Percentiles rank a stretch among this genome's conserved stretches.
Evolutionary conservation across 1,139 yeast genomes (phyloP).

Genomic region (Suhomyces chickasaworum): DNA sequence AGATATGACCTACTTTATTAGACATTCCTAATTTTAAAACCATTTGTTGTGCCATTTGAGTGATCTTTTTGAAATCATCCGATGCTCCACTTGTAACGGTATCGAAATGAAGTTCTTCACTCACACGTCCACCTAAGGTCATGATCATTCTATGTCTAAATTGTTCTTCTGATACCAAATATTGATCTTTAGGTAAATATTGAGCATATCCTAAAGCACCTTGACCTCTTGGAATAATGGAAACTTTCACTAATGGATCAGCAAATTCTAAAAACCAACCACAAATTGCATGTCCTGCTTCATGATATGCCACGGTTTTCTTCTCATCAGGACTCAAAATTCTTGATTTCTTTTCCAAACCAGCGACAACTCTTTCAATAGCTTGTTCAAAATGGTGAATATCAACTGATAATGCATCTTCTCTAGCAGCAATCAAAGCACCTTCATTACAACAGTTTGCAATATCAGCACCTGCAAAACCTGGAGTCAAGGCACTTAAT

Average conservation of each 20-base stretch:
- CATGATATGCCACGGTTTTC: slow-evolving; percentile 91
- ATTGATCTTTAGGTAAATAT: slow-evolving; percentile 94
- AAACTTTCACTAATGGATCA: slow-evolving; percentile 90
- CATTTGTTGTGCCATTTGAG: slow-evolving; percentile 91
- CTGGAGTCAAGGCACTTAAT: slow-evolving; percentile 94
- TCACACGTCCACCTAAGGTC: slow-evolving; percentile 96
- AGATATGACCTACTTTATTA: slow-evolving; percentile 74
- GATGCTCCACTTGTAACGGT: slow-evolving; percentile 94
- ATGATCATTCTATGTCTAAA: slow-evolving; percentile 88
- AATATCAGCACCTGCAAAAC: slow-evolving; percentile 97
- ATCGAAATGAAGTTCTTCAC: slow-evolving; percentile 87
- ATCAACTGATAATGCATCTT: slow-evolving; percentile 65
- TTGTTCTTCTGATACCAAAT: slow-evolving; percentile 76
- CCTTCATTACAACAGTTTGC: slow-evolving; percentile 98
- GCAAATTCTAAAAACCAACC: slow-evolving; percentile 93
- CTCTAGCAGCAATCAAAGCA: slow-evolving; percentile 93
- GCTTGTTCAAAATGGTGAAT: slow-evolving; percentile 90
- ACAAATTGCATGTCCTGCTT: slow-evolving; percentile 98
- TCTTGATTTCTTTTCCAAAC: slow-evolving; percentile 87
- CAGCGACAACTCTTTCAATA: slow-evolving; percentile 96
- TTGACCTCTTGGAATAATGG: slow-evolving; percentile 94
- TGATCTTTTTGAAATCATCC: slow-evolving; percentile 94
- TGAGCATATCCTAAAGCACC: slow-evolving; percentile 98
- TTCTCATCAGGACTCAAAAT: slow-evolving; percentile 83
- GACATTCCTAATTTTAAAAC: slow-evolving; percentile 94